Evolutionary conservation across 2,329 filamentous ascomycete species (phyloP), one percentile per base, ranked within the genome.

Genomic region (Beauveria sp.): DNA sequence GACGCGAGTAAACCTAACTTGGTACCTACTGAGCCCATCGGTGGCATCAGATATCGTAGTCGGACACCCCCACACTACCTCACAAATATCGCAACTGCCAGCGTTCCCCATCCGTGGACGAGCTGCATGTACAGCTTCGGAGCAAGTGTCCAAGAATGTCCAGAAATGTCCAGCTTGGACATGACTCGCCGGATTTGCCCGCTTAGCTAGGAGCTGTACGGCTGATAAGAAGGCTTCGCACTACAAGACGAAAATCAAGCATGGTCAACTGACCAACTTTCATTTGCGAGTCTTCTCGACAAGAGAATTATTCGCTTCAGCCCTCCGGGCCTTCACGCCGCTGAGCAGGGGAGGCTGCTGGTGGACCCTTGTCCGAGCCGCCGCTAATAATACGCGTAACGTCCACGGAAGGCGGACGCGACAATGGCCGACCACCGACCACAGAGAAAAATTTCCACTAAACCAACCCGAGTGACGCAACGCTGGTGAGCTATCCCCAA

Each of bases 251-350:
- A 60, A 60, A 46, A 26, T 1, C 1, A 34, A 22, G 3, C 22
- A 40, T 28, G 42, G 40, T 60, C 57, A 60, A 14, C 22, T 53
- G 57, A 60, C 57, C 57, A 46, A 10, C 12, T 31, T 40, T n/a
- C 38, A 24, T 16, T 3, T 26, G 48, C 38, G 26, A 52, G n/a
- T 53, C 46, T 52, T 18, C 14, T 60, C 26, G 38, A 31, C 14
- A 46, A 60, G 49, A 46, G 38, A 53, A 60, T 53, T 24, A 53
- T 2, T 53, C 49, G 40, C 38, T 60, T 60, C 56, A 46, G 40
- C 57, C 38, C 28, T 40, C 56, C 31, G 45, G 45, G 8, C 45
- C 46, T 49, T 49, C 26, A 22, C 48, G n/a, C 12, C 20, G 24
- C 48, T 60, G 38, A 18, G 34, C 34, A 38, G 34, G 34, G 12